Evolutionary conservation across 1,139 yeast genomes (phyloP), one percentile per base, ranked within the genome.

Genomic region (Yamadazyma dushanensis): DNA sequence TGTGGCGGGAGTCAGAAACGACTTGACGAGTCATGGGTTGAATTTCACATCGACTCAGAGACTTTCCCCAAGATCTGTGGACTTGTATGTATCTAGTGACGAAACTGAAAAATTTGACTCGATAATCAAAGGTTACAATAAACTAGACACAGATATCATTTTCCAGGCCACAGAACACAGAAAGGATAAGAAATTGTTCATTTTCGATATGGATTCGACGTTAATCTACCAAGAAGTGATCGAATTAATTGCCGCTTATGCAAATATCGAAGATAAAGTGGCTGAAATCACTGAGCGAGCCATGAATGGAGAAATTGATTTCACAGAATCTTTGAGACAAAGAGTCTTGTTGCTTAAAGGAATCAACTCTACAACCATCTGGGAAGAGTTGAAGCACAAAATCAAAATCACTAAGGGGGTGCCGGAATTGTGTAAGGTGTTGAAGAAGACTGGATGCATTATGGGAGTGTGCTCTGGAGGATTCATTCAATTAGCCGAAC

Each of bases 121-220:
- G 6, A 31, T 41, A 16, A 40, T 54, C 23, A 54, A 49, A 36
- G 25, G 38, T 2, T 35, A 29, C 19, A 46, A 47, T 26, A 36
- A 38, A 5, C 15, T 23, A 14, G 46, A 41, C 10, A 59, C 50
- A 39, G 76, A 70, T 47, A 48, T 69, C 8, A 53, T 69, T 5
- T 50, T 70, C 38, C 76, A 70, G 43, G 40, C 45, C 5, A 35
- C 45, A 2, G 45, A 38, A 3, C 35, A 47, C 5, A 54, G 89
- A 50, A 63, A 67, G 46, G 44, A 61, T 35, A 85, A 83, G 54
- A 76, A 78, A 49, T 68, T 92, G 33, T 81, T 87, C 44, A 87
- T 94, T 15, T 94, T 94, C 53, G 98, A 94, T 53, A 94, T 94
- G 98, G 99, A 94, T 64, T 90, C 97, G 1, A 94, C 98, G 0